Evolutionary conservation across 208 protist genomes (phyloP).

Genomic region (Wallacemonas sp.): DNA sequence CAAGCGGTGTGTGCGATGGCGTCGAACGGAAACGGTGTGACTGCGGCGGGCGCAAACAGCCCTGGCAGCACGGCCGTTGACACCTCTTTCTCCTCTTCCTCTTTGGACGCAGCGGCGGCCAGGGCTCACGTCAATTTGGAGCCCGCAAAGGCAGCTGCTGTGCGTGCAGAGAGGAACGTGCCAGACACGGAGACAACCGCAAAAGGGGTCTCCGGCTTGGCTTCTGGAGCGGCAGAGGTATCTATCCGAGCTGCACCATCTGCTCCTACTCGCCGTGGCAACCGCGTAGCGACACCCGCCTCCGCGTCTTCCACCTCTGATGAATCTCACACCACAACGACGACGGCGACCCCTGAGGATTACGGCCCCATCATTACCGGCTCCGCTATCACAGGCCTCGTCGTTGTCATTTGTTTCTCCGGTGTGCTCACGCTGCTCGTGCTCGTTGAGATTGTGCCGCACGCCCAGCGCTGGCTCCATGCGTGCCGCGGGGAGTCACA

Average conservation of each 20-base stretch:
- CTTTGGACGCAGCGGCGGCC: background rate
- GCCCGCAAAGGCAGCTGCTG: background rate
- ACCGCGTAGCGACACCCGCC: too few relatives aligned
- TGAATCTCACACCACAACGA: background rate
- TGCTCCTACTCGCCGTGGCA: too few relatives aligned
- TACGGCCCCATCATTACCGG: slow-evolving; percentile 24
- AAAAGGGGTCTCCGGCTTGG: background rate
- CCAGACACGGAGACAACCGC: background rate
- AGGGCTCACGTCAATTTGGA: slow-evolving; percentile 7
- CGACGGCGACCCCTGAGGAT: slow-evolving; percentile 5
- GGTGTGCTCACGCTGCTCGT: slow-evolving; percentile 28
- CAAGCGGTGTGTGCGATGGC: background rate
- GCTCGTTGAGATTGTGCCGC: slow-evolving; percentile 21
- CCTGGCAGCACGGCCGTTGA: background rate
- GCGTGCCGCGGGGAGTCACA: slow-evolving; percentile 3
- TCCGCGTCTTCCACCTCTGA: too few relatives aligned
- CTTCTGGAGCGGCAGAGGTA: background rate
- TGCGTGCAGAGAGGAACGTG: background rate
- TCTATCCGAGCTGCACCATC: background rate
- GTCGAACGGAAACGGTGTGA: background rate
- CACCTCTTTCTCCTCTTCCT: background rate
- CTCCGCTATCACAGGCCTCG: slow-evolving; percentile 29
- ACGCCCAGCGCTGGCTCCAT: slow-evolving; percentile 1
- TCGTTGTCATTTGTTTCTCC: slow-evolving; percentile 26
- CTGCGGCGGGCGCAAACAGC: background rate